Evolutionary conservation across 441 rosid genomes (phyloP).

Genomic region (Syzygium syzygioides): DNA sequence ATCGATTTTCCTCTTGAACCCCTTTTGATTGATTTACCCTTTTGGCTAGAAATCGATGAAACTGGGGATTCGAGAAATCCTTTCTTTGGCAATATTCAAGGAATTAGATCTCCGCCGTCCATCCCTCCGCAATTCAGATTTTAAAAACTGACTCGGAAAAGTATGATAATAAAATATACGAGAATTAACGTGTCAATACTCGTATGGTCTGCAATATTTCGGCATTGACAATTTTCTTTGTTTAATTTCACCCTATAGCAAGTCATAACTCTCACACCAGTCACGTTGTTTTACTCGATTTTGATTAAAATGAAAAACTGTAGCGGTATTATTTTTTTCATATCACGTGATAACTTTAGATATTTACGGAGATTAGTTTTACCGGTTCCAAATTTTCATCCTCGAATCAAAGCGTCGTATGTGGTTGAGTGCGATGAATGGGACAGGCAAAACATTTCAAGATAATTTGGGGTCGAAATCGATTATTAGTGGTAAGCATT

Average conservation of each 20-base stretch:
- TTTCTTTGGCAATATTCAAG: not conserved
- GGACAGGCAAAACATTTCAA: too few relatives aligned
- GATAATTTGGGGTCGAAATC: not conserved
- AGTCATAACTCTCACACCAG: too few relatives aligned
- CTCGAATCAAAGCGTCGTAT: too few relatives aligned
- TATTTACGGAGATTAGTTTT: too few relatives aligned
- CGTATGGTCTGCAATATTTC: fast-evolving
- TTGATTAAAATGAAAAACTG: too few relatives aligned
- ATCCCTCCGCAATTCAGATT: not conserved
- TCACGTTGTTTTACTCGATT: too few relatives aligned
- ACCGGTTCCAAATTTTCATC: not conserved
- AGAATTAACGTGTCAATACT: fast-evolving
- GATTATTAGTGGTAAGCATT: not conserved
- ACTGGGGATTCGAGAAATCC: not conserved
- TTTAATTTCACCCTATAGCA: too few relatives aligned
- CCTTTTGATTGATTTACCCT: not conserved
- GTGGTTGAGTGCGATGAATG: too few relatives aligned
- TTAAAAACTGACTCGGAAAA: not conserved
- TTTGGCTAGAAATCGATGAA: not conserved
- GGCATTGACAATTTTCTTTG: too few relatives aligned
- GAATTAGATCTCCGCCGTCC: not conserved
- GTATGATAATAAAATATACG: not conserved
- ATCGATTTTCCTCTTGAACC: not conserved
- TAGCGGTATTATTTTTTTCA: too few relatives aligned
- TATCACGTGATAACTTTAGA: too few relatives aligned